Evolutionary conservation across 352 stramenopile species (phyloP), one percentile per base, ranked within the genome.

Genomic region (Globisporangium irregulare): DNA sequence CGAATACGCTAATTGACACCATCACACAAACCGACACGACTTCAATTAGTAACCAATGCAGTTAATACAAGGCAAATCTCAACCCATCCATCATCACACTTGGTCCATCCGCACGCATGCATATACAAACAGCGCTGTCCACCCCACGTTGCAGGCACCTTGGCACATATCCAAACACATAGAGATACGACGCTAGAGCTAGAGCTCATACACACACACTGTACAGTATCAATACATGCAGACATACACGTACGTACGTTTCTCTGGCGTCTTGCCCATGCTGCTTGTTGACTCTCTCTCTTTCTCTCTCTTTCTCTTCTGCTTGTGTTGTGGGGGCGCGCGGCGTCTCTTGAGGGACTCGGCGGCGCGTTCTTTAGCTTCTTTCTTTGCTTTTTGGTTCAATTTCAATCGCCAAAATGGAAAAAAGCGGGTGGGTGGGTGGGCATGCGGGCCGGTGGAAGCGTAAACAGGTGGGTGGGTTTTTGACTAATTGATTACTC

Each of bases 241-340:
- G 14, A 51, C 14, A 36, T 34, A 32, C 43, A 24, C 20, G 53
- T 20, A 29, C 54, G 67, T 51, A 78, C 73, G 75, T 69, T 70
- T 78, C 69, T 86, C 76, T 32, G 76, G 74, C 15, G 76, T 81
- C 68, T 86, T 90, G 68, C 72, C 75, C 80, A 88, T 90, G 64
- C 14, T 56, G 53, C 5, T 36, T 43, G 14, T 18, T 34, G 25
- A 34, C 20, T 24, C 50, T 32, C 27, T 32, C 27, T 58, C 20
- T 24, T 22, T 57, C 50, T 55, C 25, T 34, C 27, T 59, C 29
- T 10, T 12, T 61, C 12, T 51, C 4, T 27, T 8, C 27, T n/a
- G 18, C 14, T 43, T 25, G 38, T 8, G 22, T 3, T 38, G 60
- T 27, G 60, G 24, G 15, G 60, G 59, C 43, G 59, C 46, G 60